phyloP scores from a whole-genome alignment of 495 filamentous ascomycete genomes.

The Xylaria bambusicola region DNA sequence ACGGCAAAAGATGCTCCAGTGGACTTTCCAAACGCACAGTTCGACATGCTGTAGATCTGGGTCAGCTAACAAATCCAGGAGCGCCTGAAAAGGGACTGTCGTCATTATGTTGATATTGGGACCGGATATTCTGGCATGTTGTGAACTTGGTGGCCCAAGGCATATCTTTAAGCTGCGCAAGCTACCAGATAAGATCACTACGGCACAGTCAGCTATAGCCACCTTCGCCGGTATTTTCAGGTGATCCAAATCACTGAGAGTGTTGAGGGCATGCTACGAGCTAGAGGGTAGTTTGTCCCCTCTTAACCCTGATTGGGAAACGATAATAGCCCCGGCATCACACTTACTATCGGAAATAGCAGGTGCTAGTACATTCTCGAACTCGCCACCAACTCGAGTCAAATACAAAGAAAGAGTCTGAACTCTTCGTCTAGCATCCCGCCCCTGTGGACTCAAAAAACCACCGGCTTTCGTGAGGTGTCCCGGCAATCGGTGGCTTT shows the following conservation, averaged over 20 bases:
- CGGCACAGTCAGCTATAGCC: not conserved
- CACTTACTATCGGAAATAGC: conserved; percentile 25
- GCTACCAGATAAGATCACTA: conserved; percentile 27
- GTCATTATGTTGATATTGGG: conserved; percentile 24
- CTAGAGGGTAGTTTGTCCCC: too few species aligned
- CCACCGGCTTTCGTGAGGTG: conserved; percentile 27
- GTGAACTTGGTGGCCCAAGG: conserved; percentile 21
- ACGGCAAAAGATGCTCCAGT: conserved; percentile 31
- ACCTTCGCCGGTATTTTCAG: not conserved
- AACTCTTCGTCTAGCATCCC: conserved; percentile 32
- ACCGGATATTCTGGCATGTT: conserved; percentile 9
- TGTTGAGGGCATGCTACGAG: not conserved
- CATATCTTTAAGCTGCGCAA: conserved; percentile 31
- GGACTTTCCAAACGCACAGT: conserved; percentile 27
- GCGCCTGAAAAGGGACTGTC: conserved; percentile 29
- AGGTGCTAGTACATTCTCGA: conserved; percentile 28
- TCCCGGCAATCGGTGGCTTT: conserved; percentile 29
- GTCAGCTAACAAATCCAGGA: conserved; percentile 34
- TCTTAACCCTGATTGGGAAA: too few species aligned
- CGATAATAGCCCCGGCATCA: not conserved
- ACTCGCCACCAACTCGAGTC: conserved; percentile 33
- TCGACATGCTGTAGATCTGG: conserved; percentile 31
- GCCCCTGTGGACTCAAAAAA: conserved; percentile 23
- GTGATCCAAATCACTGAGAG: not conserved
- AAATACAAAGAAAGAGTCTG: conserved; percentile 30